A percentile compares a stretch with the other conserved stretches of the same genome.
These are phyloP conservation scores for Amaranthus tricolor DNA, from an alignment of 179 eudicot species.

Conservation along the genomic window DNA sequence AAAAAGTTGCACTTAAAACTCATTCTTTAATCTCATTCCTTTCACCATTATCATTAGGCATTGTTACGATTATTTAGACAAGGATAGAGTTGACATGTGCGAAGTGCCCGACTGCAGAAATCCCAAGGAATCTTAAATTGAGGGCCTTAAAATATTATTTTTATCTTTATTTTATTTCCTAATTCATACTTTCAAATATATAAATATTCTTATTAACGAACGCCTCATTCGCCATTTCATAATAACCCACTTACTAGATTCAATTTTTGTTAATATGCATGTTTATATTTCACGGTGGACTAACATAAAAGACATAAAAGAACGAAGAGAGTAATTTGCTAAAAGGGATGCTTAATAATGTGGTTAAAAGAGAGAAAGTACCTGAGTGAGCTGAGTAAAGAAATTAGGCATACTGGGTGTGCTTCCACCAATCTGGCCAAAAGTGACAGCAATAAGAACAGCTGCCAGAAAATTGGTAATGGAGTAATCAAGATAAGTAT, in stretches of 20 bases:
- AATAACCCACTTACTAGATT: too few relatives aligned
- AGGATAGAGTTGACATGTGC: too few relatives aligned
- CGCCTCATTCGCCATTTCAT: too few relatives aligned
- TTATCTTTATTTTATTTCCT: too few relatives aligned
- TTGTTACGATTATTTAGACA: too few relatives aligned
- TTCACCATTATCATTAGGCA: not conserved
- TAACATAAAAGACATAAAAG: not conserved
- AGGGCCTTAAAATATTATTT: too few relatives aligned
- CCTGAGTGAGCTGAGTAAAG: conserved; percentile 81
- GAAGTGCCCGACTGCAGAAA: too few relatives aligned
- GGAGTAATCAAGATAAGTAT: conserved; percentile 89
- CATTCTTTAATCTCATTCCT: not conserved
- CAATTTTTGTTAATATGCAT: too few relatives aligned
- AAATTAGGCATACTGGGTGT: conserved; percentile 62
- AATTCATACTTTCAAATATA: too few relatives aligned
- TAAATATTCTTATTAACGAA: too few relatives aligned
- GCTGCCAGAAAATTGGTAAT: conserved; percentile 86
- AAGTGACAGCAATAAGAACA: conserved; percentile 72
- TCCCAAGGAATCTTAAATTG: too few relatives aligned
- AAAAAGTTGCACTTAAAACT: not conserved
- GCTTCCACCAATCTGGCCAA: conserved; percentile 75
- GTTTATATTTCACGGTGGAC: too few relatives aligned
- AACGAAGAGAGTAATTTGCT: not conserved
- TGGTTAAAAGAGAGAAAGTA: conserved; percentile 1
- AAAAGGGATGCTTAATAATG: not conserved